Base-by-base conservation (phyloP, 2,329 filamentous ascomycete genomes). In the Fusarium bulbicola region DNA sequence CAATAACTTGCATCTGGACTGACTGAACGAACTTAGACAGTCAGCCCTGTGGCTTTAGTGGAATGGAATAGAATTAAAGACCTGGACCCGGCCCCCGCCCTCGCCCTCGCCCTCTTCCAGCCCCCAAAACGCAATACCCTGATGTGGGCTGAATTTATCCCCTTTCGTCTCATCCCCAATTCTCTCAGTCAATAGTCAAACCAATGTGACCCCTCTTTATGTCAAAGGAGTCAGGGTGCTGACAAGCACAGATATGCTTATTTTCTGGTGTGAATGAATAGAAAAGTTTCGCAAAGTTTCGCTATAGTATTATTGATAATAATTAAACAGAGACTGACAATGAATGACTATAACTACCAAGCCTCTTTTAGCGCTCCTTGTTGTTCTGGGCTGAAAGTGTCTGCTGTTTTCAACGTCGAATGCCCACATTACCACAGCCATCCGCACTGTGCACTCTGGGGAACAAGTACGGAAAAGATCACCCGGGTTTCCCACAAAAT, bases 371-470 rank as follows among this genome's bases (percentile, higher is more conserved):
- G 32, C 6, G 32, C 32, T 26, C 30, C 24, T 26, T 47, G n/a
- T n/a, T 32, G 39, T 26, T 47, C 39, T 54, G 24, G 24, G 10
- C 50, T 18, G 24, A 28, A n/a, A 54, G 50, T n/a, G 50, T 40
- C 50, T 40, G 34, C 34, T 28, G 34, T 39, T 63, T 63, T 32
- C 24, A 52, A 26, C 24, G n/a, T 47, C 34, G 16, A 39, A 40
- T 34, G 15, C 26, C 43, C 28, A 64, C 59, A 64, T 34, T 15
- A 18, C 32, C 56, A 59, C 43, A 70, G 69, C 60, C 53, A 62
- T 49, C 28, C 53, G 40, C 69, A 73, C 60, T 73, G 65, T 73
- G 69, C 39, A 56, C 16, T 36, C 26, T 59, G 37, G 59, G 60
- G 32, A 53, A 43, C 32, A 49, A 36, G 40, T 15, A 46, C 18